These are phyloP conservation scores for Neonectria magnoliae DNA, from an alignment of 2,329 filamentous ascomycete genomes.

Conservation along the genomic window DNA sequence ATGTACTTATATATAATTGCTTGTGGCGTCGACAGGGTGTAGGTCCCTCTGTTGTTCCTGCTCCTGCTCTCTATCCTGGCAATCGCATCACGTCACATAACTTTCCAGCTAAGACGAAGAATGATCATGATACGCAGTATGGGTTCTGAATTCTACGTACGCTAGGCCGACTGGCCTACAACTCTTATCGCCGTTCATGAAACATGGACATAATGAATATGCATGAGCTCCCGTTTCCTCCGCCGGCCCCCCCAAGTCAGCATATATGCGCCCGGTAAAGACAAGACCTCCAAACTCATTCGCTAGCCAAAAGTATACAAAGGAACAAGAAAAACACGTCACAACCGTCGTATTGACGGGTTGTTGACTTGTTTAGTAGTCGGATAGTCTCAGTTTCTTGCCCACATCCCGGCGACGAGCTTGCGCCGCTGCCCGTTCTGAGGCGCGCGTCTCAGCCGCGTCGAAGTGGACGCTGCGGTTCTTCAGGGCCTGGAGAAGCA, in stretches of 20 bases:
- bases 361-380: constrained; percentile 63
- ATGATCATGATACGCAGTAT: background rate
- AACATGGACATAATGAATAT: background rate
- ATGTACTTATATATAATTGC: background rate
- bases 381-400: constrained; percentile 76
- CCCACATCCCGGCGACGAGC: constrained; percentile 74
- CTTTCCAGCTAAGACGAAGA: background rate
- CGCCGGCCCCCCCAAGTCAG: background rate
- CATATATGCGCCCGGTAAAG: constrained; percentile 11
- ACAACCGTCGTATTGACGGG: constrained; percentile 21
- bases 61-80: background rate
- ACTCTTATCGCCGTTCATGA: constrained; percentile 19
- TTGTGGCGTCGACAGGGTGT: background rate
- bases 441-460: constrained; percentile 61
- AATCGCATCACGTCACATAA: background rate
- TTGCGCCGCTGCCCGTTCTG: constrained; percentile 68
- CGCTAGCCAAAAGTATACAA: constrained; percentile 1
- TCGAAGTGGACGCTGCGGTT: constrained; percentile 69
- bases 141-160: constrained; percentile 3
- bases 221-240: background rate
- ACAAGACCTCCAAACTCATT: constrained; percentile 1
- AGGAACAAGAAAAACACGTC: background rate
- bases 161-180: background rate
- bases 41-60: background rate
- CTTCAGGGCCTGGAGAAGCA: constrained; percentile 89